A percentile compares a stretch with the other conserved stretches of the same genome.
These are phyloP conservation scores for Chrysanthemum seticuspe DNA, from an alignment of 129 eudicot species.

Conservation along the genomic window DNA sequence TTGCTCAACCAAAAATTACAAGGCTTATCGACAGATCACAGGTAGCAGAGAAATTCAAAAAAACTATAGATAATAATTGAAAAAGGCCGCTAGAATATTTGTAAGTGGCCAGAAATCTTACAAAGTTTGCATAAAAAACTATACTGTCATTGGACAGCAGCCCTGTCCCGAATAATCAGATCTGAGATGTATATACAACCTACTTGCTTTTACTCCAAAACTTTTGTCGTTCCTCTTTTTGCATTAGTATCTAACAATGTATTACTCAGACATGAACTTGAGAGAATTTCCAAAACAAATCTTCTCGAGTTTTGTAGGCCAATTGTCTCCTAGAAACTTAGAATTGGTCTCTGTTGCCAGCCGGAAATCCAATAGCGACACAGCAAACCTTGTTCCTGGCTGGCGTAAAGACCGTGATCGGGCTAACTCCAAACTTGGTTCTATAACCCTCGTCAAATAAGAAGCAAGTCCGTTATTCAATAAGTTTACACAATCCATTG, in stretches of 20 bases:
- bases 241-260: conserved; percentile 31
- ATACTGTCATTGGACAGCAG: conserved; percentile 47
- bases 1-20: conserved; percentile 28
- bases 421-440: conserved; percentile 53
- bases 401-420: conserved; percentile 34
- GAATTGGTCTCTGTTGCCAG: conserved; percentile 68
- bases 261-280: conserved; percentile 5
- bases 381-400: conserved; percentile 26
- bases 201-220: conserved; percentile 54
- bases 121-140: conserved; percentile 42
- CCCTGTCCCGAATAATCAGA: conserved; percentile 54
- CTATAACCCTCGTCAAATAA: conserved; percentile 52
- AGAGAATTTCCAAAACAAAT: conserved; percentile 22
- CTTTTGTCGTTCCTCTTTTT: conserved; percentile 30
- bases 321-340: conserved; percentile 66
- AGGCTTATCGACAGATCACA: conserved; percentile 26
- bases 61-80: conserved; percentile 36
- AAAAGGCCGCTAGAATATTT: conserved; percentile 39
- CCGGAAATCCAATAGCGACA: conserved; percentile 61
- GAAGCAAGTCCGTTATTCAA: conserved; percentile 62
- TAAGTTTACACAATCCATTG: conserved; percentile 61
- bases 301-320: conserved; percentile 69
- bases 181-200: conserved; percentile 71
- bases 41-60: conserved; percentile 26
- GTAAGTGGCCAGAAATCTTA: conserved; percentile 41